These are phyloP conservation scores for Phytophthora podocarpi DNA, from an alignment of 352 stramenopile species.

Conservation along the genomic window DNA sequence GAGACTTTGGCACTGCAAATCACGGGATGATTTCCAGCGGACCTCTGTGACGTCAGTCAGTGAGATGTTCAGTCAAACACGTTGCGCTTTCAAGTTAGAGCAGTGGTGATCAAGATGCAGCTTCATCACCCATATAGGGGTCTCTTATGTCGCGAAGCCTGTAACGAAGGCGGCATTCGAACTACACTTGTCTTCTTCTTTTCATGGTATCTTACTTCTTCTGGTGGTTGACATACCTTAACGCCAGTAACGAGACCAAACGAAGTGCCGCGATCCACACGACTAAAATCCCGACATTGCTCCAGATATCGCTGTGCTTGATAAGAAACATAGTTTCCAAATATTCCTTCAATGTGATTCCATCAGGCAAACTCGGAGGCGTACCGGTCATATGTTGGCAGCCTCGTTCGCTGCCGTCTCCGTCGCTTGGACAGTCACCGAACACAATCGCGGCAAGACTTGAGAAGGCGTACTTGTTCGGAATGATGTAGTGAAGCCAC, in stretches of 20 bases:
- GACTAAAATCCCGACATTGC: constrained; percentile 23
- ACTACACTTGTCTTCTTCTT: too few relatives aligned
- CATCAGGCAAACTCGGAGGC: constrained; percentile 21
- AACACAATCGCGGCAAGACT: constrained; percentile 40
- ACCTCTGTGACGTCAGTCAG: too few relatives aligned
- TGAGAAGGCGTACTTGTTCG: constrained; percentile 37
- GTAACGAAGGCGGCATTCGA: too few relatives aligned
- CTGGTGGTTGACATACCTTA: constrained; percentile 45
- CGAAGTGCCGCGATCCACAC: constrained; percentile 25
- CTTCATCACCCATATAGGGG: too few relatives aligned
- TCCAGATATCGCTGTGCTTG: constrained; percentile 35
- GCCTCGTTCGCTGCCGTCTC: constrained; percentile 13
- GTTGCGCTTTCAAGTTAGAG: too few relatives aligned
- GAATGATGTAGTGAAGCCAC: constrained; percentile 43
- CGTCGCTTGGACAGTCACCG: constrained; percentile 17
- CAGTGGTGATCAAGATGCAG: too few relatives aligned
- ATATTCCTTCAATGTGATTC: constrained; percentile 38
- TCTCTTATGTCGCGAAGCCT: too few relatives aligned
- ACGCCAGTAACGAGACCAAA: constrained; percentile 23
- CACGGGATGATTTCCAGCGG: too few relatives aligned
- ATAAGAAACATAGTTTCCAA: constrained; percentile 32
- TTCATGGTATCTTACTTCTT: too few relatives aligned
- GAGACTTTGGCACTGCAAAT: too few relatives aligned
- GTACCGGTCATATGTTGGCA: constrained; percentile 30
- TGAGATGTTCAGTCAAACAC: too few relatives aligned